Evolutionary conservation across 306 rosid genomes (phyloP).

Genomic region (Lupinus albus): DNA sequence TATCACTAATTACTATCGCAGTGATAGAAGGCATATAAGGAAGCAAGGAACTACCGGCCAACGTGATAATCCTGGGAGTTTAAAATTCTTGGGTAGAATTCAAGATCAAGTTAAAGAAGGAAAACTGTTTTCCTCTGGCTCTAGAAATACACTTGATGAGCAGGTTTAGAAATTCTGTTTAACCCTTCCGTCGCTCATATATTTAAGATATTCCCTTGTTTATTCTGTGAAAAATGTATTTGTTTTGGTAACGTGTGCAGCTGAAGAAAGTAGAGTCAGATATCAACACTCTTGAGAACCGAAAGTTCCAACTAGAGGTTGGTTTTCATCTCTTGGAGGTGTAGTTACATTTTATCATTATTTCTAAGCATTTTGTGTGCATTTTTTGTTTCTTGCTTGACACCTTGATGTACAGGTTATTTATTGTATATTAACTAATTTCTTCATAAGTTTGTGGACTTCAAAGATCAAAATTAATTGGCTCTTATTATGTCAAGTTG

Average conservation of each 20-base stretch:
- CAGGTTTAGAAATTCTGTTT: slow-evolving; percentile 56
- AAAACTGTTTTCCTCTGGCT: slow-evolving; percentile 50
- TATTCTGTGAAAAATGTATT: slow-evolving; percentile 27
- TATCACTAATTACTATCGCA: slow-evolving; percentile 35
- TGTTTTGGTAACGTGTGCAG: slow-evolving; percentile 55
- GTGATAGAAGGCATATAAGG: slow-evolving; percentile 68
- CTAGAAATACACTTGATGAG: slow-evolving; percentile 63
- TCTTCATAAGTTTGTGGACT: background rate
- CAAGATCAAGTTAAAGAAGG: slow-evolving; percentile 61
- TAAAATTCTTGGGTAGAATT: slow-evolving; percentile 58
- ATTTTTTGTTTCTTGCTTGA: slow-evolving; percentile 10
- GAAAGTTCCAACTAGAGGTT: slow-evolving; percentile 67
- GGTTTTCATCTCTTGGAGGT: slow-evolving; percentile 46
- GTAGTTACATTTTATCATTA: slow-evolving; percentile 28
- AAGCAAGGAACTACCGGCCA: slow-evolving; percentile 55
- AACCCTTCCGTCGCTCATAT: slow-evolving; percentile 21
- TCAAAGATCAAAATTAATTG: background rate
- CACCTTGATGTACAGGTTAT: slow-evolving; percentile 20
- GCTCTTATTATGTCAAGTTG: background rate
- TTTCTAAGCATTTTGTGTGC: slow-evolving; percentile 1
- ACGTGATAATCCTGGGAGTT: slow-evolving; percentile 70
- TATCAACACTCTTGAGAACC: slow-evolving; percentile 57
- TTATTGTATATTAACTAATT: background rate
- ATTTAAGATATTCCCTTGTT: slow-evolving; percentile 25
- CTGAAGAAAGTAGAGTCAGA: slow-evolving; percentile 66